A percentile compares a stretch with the other conserved stretches of the same genome.
Conservation (phyloP, 2,329 filamentous ascomycete genomes). For the Fusarium chuoi region DNA sequence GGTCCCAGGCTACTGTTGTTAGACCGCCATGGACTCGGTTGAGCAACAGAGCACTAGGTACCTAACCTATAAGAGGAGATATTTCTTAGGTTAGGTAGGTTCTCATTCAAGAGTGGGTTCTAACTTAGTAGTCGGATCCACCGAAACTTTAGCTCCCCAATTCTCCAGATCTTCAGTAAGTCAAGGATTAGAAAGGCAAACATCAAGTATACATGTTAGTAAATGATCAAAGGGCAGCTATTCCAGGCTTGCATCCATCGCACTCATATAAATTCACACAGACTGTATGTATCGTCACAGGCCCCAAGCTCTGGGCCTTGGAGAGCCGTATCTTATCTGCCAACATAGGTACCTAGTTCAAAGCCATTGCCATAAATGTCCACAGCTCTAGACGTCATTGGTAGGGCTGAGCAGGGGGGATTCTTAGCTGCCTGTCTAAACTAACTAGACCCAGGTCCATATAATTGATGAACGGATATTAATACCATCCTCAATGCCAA, state of each 20-base stretch:
- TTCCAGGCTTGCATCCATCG: background rate
- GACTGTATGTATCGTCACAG: background rate
- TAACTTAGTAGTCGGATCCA: background rate
- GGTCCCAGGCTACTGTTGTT: background rate
- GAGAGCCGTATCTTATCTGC: background rate
- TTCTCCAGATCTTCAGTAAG: background rate
- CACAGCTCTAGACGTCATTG: constrained; percentile 1
- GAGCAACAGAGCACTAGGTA: background rate
- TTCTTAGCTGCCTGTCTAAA: background rate
- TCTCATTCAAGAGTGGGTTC: background rate
- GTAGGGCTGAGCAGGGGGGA: constrained; percentile 26
- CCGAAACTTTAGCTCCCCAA: background rate
- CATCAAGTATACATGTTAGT: background rate
- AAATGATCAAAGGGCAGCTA: background rate
- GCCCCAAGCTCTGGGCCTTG: background rate
- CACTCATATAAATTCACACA: background rate
- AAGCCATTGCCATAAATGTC: background rate
- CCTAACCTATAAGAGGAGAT: background rate
- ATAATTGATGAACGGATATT: background rate
- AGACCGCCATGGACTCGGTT: background rate
- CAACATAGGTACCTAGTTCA: background rate
- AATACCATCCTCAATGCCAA: background rate
- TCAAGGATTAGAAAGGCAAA: background rate
- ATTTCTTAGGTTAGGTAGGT: no score
- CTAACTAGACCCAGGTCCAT: background rate